A percentile compares a stretch with the other conserved stretches of the same genome.
phyloP scores from a whole-genome alignment of 306 rosid genomes.

The Biancaea sappan region DNA sequence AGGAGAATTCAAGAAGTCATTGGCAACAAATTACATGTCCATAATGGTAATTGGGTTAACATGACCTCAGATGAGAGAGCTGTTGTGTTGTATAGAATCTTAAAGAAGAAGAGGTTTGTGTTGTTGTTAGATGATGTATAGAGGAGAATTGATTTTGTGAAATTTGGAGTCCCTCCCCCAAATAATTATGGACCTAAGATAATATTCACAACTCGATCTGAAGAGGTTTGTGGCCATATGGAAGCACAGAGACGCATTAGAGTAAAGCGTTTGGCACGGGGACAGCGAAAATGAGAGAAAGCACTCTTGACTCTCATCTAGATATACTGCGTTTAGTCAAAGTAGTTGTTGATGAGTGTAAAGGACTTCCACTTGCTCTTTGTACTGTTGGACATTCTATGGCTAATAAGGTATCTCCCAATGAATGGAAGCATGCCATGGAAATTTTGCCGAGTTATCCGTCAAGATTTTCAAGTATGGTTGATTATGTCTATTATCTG shows the following conservation, averaged over 20 bases:
- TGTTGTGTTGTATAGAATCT: background rate
- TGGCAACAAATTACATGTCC: background rate
- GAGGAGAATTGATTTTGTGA: background rate
- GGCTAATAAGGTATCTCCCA: background rate
- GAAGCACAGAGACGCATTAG: background rate
- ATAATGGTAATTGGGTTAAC: background rate
- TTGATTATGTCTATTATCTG: background rate
- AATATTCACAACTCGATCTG: background rate
- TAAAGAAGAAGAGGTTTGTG: background rate
- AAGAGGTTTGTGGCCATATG: background rate
- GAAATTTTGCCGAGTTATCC: background rate
- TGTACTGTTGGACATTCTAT: background rate
- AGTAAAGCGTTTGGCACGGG: background rate
- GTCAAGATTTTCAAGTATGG: background rate
- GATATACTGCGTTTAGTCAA: background rate
- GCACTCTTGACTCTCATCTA: background rate
- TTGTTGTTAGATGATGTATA: background rate
- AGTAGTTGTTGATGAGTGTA: background rate
- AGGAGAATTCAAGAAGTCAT: background rate
- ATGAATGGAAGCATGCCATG: background rate
- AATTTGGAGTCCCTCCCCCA: background rate
- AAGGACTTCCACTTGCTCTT: conserved; percentile 6
- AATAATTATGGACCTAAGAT: background rate
- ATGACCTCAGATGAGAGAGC: background rate
- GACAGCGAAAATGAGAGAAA: background rate